Base-by-base conservation (phyloP, 2,329 filamentous ascomycete species). In the Bretziella fagacearum region DNA sequence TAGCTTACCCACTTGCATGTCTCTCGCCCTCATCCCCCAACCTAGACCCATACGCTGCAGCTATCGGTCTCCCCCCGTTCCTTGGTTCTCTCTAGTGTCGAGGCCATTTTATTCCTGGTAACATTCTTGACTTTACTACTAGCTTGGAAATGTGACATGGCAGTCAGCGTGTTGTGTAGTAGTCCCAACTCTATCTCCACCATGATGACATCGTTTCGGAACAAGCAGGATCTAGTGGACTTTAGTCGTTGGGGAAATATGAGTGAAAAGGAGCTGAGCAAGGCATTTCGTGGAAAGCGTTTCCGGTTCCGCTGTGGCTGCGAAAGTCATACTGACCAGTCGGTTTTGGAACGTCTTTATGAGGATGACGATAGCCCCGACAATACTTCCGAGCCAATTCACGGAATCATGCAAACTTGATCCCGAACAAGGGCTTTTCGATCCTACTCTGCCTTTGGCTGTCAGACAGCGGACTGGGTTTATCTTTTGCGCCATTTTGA, bases 121-220 rank as follows among this genome's bases (percentile, higher is more conserved):
- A 50, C 57, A 0, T 1, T 57, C 0, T 52, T 56, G 1, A 55
- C 57, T 0, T 17, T 46, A 0, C 2, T 48, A 0, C 27, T 60
- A 0, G 26, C 60, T 0, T 58, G 54, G 51, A 15, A 53, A 0
- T 56, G 53, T 10, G 30, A 35, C 0, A 1, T 1, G 0, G 27
- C 54, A 0, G 32, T 50, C 0, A 56, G 54, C 17, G 51, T 55
- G 1, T 27, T 62, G 8, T 17, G 11, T 43, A 0, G 27, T 2
- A 59, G 62, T 22, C 60, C 60, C 0, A 57, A 55, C 0, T 58
- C 59, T 0, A 54, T 62, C 2, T 22, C 47, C 0, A 44, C 54
- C 2, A 26, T 59, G 0, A 25, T 53, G 2, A 48, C 56, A 0
- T 11, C 59, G 0, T 54, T 59, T 7, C 42, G 50, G 3, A 23